Evolutionary conservation across 2,329 filamentous ascomycete species (phyloP).

Genomic region (Lasiodiplodia sp.): DNA sequence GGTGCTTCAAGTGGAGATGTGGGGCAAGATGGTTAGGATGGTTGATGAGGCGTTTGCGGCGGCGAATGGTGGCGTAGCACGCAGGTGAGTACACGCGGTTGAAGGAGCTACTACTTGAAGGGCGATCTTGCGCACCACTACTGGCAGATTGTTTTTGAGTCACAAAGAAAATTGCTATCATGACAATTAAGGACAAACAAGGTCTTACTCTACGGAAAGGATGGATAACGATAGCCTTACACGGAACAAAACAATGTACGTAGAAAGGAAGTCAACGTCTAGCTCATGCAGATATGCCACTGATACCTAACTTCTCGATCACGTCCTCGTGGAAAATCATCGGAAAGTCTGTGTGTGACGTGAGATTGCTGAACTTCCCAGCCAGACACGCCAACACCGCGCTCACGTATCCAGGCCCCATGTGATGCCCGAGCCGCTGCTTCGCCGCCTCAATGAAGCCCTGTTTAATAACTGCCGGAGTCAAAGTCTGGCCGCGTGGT

Average conservation of each 20-base stretch:
- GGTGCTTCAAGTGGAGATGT: background rate
- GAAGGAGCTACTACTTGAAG: no score
- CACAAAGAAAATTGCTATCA: no score
- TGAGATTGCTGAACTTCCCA: constrained; percentile 8
- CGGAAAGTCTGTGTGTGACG: background rate
- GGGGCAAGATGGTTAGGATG: background rate
- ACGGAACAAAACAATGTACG: no score
- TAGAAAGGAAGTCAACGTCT: background rate
- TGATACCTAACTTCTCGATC: background rate
- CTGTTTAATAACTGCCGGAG: background rate
- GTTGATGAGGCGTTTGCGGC: background rate
- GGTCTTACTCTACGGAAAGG: no score
- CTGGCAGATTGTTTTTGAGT: no score
- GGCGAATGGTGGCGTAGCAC: no score
- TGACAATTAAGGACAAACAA: no score
- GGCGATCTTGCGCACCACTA: no score
- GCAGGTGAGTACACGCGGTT: no score
- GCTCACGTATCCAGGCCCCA: constrained; percentile 32
- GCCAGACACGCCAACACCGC: constrained; percentile 32
- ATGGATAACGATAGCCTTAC: no score
- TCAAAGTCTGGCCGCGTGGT: no score
- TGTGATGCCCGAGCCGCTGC: constrained; percentile 30
- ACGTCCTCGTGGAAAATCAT: background rate
- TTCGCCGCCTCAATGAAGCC: constrained; percentile 27
- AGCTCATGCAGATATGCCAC: background rate